Evolutionary conservation across 108 stramenopile species (phyloP), one percentile per base, ranked within the genome.

Genomic region (Hondaea fermentalgiana): DNA sequence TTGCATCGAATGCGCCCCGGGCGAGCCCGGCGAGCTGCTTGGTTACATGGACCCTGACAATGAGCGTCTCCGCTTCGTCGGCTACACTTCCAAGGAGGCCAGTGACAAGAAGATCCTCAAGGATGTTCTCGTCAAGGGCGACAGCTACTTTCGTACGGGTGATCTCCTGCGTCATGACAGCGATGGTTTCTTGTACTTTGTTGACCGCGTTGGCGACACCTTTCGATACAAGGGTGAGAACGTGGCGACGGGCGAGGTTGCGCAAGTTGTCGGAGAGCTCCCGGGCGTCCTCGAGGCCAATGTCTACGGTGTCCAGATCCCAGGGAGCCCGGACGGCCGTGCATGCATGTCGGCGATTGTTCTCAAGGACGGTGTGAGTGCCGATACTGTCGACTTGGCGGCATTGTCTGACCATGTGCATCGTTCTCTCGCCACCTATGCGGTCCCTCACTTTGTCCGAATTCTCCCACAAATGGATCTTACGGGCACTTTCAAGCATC

Each of bases 211-310:
- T 43, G 94, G 94, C 35, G 94, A 94, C 87, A 94, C 93, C 4
- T 94, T 92, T 90, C 91, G 94, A 17, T 94, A 92, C 93, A 94
- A 94, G 88, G 94, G 93, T 8, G 93, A 94, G 88, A 94, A 93
- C 89, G 92, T 93, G 14, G 88, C 92, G 8, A 93, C 93, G n/a
- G 91, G 91, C 16, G 92, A 93, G 89, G 92, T 93, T 21, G 91
- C 89, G 23, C 72, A 72, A 42, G 92, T 90, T 5, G 19, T 93
- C 25, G 72, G 72, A 28, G 35, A 47, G 19, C 89, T 69, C 23
- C 88, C 90, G 1, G 90, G 57, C 16, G 35, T 93, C 12, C 91
- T 53, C 17, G 93, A 93, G 17, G 91, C 51, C 44, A 91, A 72
- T 14, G 93, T 93, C 3, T 93, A 93, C 57, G 93, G 93, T 5